phyloP scores from a whole-genome alignment of 352 stramenopile genomes.

The Ochromonadaceae sp. region DNA sequence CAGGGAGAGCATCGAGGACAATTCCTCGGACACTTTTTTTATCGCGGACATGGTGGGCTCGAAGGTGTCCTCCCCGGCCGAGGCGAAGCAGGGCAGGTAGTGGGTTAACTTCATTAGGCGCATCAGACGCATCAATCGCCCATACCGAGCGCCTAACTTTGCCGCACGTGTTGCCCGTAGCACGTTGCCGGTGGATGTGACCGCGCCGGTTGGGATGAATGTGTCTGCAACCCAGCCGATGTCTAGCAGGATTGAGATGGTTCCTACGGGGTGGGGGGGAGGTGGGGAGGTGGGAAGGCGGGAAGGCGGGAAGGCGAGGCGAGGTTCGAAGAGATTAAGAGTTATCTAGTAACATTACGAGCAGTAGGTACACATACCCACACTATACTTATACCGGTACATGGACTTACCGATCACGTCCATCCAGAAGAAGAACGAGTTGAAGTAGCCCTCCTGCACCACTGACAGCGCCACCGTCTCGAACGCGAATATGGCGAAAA shows the following conservation, averaged over 20 bases:
- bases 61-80: background rate
- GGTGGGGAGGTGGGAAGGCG: too few species aligned
- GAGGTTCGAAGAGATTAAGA: too few species aligned
- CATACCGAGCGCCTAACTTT: slow-evolving; percentile 9
- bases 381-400: too few species aligned
- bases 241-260: slow-evolving; percentile 6
- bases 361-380: too few species aligned
- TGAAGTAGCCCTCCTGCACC: slow-evolving; percentile 9
- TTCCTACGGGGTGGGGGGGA: too few species aligned
- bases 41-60: slow-evolving; percentile 10
- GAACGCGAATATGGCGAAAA: background rate
- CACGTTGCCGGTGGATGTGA: background rate
- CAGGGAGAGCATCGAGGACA: background rate
- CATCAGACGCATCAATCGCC: background rate
- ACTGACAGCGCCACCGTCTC: background rate
- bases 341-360: too few species aligned
- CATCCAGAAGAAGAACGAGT: slow-evolving; percentile 11
- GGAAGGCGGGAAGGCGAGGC: too few species aligned
- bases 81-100: slow-evolving; percentile 2
- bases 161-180: background rate
- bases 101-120: background rate
- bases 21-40: slow-evolving; percentile 2
- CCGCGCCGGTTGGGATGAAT: background rate
- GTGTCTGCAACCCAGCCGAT: slow-evolving; percentile 1
- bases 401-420: slow-evolving; percentile 14